These are phyloP conservation scores for Teunomyces kruisii DNA, from an alignment of 805 yeast species.

Conservation along the genomic window DNA sequence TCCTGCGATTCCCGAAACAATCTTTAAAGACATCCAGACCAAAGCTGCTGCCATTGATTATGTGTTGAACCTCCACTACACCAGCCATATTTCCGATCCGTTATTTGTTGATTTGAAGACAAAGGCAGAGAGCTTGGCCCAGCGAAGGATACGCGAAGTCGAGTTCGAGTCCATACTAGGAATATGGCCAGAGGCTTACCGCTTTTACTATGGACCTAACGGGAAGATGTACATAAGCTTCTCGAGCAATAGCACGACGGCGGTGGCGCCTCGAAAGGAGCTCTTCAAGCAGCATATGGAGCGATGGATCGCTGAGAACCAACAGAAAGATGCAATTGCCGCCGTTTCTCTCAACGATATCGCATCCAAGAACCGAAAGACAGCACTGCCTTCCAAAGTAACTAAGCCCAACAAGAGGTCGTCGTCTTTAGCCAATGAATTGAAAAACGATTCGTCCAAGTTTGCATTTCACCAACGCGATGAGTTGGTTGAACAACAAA, in stretches of 20 bases:
- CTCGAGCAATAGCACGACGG: constrained; percentile 4
- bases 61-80: constrained; percentile 31
- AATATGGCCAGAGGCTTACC: constrained; percentile 16
- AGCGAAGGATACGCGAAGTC: constrained; percentile 16
- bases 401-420: constrained; percentile 11
- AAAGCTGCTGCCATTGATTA: constrained; percentile 31
- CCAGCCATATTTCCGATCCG: constrained; percentile 31
- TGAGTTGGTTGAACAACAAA: constrained; percentile 13
- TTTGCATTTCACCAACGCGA: constrained; percentile 26
- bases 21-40: constrained; percentile 9
- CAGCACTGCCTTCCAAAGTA: constrained; percentile 8
- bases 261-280: constrained; percentile 14
- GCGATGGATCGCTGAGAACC: constrained; percentile 23
- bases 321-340: neutral
- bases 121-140: constrained; percentile 17
- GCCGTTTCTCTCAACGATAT: neutral
- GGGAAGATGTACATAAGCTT: constrained; percentile 9
- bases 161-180: constrained; percentile 19
- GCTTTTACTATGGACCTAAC: constrained; percentile 5
- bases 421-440: constrained; percentile 5
- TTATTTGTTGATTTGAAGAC: constrained; percentile 19
- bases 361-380: neutral
- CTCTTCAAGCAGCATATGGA: constrained; percentile 16
- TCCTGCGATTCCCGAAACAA: constrained; percentile 8
- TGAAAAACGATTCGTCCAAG: constrained; percentile 35